Percentiles rank a stretch among this genome's conserved stretches.
phyloP scores from a whole-genome alignment of 192 early-diverging fungal genomes.

The Rhizoclosmatium sp. region DNA sequence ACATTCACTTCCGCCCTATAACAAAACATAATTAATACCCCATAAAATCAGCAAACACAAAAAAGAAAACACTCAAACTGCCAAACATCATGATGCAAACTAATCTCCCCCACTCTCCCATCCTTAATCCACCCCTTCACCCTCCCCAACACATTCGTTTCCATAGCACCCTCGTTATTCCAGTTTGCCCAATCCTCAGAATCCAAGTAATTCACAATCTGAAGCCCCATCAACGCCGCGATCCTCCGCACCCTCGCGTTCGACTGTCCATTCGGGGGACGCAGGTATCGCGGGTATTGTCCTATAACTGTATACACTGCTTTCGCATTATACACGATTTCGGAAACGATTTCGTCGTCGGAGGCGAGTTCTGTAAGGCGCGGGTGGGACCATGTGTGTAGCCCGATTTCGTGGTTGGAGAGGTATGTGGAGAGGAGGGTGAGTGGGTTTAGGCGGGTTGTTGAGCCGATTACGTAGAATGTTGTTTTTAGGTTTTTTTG shows the following conservation, averaged over 20 bases:
- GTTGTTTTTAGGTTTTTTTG: conserved; percentile 29
- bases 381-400: conserved; percentile 66
- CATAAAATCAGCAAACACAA: neutral
- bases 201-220: neutral
- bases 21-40: neutral
- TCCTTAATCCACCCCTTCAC: neutral
- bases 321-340: conserved; percentile 70
- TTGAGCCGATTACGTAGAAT: conserved; percentile 61
- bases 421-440: conserved; percentile 52
- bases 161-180: neutral
- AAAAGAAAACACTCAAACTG: neutral
- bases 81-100: neutral
- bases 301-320: conserved; percentile 45
- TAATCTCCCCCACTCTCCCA: neutral
- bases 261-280: conserved; percentile 40
- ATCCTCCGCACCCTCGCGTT: conserved; percentile 27
- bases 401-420: conserved; percentile 53
- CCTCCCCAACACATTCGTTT: neutral
- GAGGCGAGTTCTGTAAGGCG: conserved; percentile 62
- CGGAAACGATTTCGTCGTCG: conserved; percentile 70
- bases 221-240: neutral
- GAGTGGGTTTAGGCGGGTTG: conserved; percentile 48
- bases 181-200: conserved; percentile 6
- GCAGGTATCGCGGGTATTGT: conserved; percentile 1
- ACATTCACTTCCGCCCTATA: conserved; percentile 7